phyloP scores from a whole-genome alignment of 768 basidiomycete genomes.

The Kwoniella bestiolae region DNA sequence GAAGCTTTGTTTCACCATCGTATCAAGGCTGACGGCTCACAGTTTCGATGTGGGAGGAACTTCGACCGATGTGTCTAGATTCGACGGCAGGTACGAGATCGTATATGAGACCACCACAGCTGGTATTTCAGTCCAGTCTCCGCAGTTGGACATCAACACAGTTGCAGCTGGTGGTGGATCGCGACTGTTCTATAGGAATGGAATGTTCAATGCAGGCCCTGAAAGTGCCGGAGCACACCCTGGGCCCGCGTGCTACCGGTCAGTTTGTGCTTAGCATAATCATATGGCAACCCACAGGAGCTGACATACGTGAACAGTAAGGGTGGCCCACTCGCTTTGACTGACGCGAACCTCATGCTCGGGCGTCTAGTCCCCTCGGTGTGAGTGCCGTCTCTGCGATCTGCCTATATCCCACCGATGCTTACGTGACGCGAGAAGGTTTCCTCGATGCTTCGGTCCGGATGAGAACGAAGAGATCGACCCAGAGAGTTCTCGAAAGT shows the following conservation, averaged over 20 bases:
- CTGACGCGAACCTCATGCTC: conserved; percentile 50
- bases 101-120: conserved; percentile 61
- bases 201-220: conserved; percentile 87
- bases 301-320: too few relatives aligned
- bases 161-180: conserved; percentile 81
- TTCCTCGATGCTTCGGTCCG: conserved; percentile 88
- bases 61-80: conserved; percentile 88
- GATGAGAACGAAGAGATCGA: conserved; percentile 84
- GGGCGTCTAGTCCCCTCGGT: conserved; percentile 69
- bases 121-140: conserved; percentile 43
- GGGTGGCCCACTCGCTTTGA: conserved; percentile 71
- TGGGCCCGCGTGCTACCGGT: conserved; percentile 67
- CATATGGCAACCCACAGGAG: background rate
- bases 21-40: background rate
- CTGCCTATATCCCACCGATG: too few relatives aligned
- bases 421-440: too few relatives aligned
- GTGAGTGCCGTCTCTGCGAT: conserved; percentile 27
- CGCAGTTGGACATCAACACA: conserved; percentile 52
- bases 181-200: conserved; percentile 83
- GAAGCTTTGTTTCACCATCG: too few relatives aligned
- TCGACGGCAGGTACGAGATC: conserved; percentile 84
- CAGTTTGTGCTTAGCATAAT: background rate
- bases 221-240: conserved; percentile 93
- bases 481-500: conserved; percentile 67
- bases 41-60: conserved; percentile 64